Evolutionary conservation across 805 yeast species (phyloP), one percentile per base, ranked within the genome.

Genomic region (Wickerhamomyces bisporus): DNA sequence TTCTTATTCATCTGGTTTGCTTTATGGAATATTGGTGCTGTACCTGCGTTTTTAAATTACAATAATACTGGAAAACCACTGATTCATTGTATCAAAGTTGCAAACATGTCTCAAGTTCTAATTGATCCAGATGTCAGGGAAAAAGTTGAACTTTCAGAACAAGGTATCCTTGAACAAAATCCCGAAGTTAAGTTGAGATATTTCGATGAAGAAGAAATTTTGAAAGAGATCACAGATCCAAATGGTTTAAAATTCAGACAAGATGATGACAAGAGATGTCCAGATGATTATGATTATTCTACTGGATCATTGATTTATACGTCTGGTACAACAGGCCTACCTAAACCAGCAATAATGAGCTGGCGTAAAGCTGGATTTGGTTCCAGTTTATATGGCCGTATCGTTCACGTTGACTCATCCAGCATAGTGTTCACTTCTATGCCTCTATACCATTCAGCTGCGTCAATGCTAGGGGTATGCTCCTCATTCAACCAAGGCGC

Each of bases 371-470:
- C 84, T 6, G 73, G 71, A 33, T 67, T 83, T 66, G 95, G 95
- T 1, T 65, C 86, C 1, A 61, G 70, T 2, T 55, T 86, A 19
- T 88, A 86, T 54, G 86, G 86, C 1, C 71, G 71, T 45, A 80
- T 86, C 30, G 73, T 83, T 65, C 72, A 77, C 42, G 68, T 86
- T 48, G 59, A 65, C n/a, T 44, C 59, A 6, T 56, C 65, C 4
- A 76, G 84, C 13, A 74, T 71, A 11, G 79, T 86, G 9, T 84
- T 83, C 64, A 86, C 96, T 0, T 86, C 96, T 1, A 89, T 89
- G 98, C 98, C 98, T 2, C 66, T 91, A 43, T 89, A 91, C 57
- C 98, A 89, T 60, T 86, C 96, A 1, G 89, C 97, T 0, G 97
- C 96, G 4, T 84, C 96, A 0, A 72, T 87, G 61, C 63, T 89